These are phyloP conservation scores for Apiotrichum porosum DNA, from an alignment of 1,284 basidiomycete genomes.

Conservation along the genomic window DNA sequence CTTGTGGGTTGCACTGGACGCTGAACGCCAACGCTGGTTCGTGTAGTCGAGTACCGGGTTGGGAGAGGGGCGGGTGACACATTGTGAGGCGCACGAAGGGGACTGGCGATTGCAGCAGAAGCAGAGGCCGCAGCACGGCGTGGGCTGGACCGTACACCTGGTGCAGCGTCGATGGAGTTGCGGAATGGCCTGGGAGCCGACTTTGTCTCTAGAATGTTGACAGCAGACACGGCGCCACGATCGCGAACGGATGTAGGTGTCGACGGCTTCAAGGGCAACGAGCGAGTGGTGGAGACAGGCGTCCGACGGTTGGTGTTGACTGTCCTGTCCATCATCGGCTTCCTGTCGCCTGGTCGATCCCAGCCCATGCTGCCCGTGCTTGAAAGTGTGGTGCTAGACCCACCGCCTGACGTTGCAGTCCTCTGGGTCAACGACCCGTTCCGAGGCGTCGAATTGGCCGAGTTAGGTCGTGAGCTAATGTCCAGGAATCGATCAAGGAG, in stretches of 20 bases:
- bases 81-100: background rate
- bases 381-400: background rate
- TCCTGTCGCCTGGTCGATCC: background rate
- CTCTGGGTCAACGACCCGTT: background rate
- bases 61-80: no score
- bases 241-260: background rate
- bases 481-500: slow-evolving; percentile 13
- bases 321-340: slow-evolving; percentile 1
- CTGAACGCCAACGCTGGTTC: no score
- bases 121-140: background rate
- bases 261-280: slow-evolving; percentile 2
- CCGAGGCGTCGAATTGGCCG: background rate
- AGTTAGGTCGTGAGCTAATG: background rate
- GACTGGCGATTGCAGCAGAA: background rate
- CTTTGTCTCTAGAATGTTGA: background rate
- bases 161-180: background rate
- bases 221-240: background rate
- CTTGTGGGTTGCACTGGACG: no score
- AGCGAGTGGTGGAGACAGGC: background rate
- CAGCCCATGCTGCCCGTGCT: no score
- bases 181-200: no score
- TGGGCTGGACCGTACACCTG: slow-evolving; percentile 6
- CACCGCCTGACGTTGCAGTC: no score
- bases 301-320: background rate
- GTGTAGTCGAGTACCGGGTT: no score